Evolutionary conservation across 202 grass and related monocot genomes (phyloP).

Genomic region (Bolboschoenoplectus hybrid): DNA sequence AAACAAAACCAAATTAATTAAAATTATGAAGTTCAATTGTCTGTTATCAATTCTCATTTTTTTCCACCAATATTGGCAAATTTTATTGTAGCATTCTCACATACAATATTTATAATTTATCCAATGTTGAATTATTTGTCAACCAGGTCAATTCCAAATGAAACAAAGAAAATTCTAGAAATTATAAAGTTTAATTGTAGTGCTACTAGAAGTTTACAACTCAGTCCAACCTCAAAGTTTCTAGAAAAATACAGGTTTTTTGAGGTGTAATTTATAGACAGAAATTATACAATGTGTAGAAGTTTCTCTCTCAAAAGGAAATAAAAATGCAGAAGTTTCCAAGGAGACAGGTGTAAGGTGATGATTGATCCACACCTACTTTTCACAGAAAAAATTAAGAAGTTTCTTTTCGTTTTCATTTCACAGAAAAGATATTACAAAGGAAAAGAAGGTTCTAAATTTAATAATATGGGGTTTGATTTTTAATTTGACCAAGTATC

Average conservation of each 20-base stretch:
- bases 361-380: neutral
- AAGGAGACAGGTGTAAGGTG: constrained; percentile 10
- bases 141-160: neutral
- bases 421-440: neutral
- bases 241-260: constrained; percentile 1
- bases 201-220: neutral
- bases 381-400: neutral
- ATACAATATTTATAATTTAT: constrained; percentile 4
- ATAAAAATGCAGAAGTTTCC: neutral
- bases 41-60: neutral
- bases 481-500: neutral
- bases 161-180: neutral
- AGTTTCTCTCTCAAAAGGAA: neutral
- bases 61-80: neutral
- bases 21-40: neutral
- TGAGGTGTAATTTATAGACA: neutral
- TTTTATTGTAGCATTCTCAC: neutral
- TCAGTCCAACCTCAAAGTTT: neutral
- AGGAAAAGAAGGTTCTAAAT: neutral
- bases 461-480: neutral
- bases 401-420: constrained; percentile 13
- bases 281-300: neutral
- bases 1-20: neutral
- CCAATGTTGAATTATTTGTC: neutral
- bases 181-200: neutral